Evolutionary conservation across 768 basidiomycete species (phyloP).

Genomic region (Pisolithus albus): DNA sequence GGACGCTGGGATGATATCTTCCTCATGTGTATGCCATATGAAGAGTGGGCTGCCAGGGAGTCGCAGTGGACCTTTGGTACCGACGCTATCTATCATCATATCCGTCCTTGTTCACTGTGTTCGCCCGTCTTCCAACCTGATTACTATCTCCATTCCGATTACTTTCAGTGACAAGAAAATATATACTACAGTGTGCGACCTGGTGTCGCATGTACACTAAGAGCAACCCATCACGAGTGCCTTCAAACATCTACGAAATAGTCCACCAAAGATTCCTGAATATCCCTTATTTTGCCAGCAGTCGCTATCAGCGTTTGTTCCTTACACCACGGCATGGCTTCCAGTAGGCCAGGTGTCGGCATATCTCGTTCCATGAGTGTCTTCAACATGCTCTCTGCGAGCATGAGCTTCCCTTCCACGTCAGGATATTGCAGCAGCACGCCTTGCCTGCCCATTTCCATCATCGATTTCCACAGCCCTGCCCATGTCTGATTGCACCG

Average conservation of each 20-base stretch:
- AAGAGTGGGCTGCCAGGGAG: slow-evolving; percentile 31
- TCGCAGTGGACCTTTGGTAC: slow-evolving; percentile 10
- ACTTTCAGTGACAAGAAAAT: too few species aligned
- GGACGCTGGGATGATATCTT: slow-evolving; percentile 34
- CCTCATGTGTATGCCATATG: slow-evolving; percentile 33
- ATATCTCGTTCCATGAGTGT: slow-evolving; percentile 40
- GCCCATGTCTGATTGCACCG: slow-evolving; percentile 41
- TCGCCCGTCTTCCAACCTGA: not conserved
- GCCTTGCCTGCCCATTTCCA: slow-evolving; percentile 34
- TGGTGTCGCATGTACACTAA: too few species aligned
- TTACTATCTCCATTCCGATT: too few species aligned
- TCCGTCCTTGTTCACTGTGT: not conserved
- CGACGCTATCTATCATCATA: not conserved
- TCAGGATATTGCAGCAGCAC: slow-evolving; percentile 39
- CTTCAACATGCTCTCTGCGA: slow-evolving; percentile 42
- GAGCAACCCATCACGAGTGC: not conserved
- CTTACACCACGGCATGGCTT: slow-evolving; percentile 41
- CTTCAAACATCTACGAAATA: slow-evolving; percentile 39
- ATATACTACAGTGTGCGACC: too few species aligned
- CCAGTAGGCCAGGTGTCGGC: slow-evolving; percentile 32
- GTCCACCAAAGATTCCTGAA: slow-evolving; percentile 40
- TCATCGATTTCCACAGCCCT: slow-evolving; percentile 38
- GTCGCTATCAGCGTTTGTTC: slow-evolving; percentile 37
- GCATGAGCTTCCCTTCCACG: slow-evolving; percentile 38
- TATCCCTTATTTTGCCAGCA: slow-evolving; percentile 38